These are phyloP conservation scores for Colletotrichum sp. DNA, from an alignment of 2,329 filamentous ascomycete species.

Conservation along the genomic window DNA sequence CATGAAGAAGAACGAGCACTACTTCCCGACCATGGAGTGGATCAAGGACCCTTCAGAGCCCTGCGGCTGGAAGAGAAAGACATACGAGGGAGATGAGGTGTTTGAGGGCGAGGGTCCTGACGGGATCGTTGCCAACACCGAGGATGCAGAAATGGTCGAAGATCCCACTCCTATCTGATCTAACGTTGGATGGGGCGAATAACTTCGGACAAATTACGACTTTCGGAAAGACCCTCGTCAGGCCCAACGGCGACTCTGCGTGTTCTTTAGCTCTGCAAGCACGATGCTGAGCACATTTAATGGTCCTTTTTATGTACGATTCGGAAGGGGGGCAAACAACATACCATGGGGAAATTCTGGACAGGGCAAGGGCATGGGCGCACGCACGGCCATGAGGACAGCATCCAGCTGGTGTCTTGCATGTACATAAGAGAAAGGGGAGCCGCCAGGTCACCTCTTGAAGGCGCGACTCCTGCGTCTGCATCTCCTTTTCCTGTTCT, in stretches of 20 bases:
- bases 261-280: neutral
- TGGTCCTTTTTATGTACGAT: neutral
- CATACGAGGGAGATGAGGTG: conserved; percentile 61
- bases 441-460: neutral
- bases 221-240: neutral
- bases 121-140: conserved; percentile 44
- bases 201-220: neutral
- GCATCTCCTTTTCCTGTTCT: neutral
- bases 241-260: neutral
- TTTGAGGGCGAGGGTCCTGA: conserved; percentile 60
- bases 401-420: conserved; percentile 12
- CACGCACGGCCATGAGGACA: conserved; percentile 20
- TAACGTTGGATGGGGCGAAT: neutral
- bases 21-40: conserved; percentile 77
- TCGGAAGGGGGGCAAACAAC: neutral
- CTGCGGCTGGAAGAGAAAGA: conserved; percentile 67
- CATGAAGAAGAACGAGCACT: conserved; percentile 99
- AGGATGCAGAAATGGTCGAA: conserved; percentile 49
- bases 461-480: neutral
- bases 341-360: neutral
- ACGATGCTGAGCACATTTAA: neutral
- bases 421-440: conserved; percentile 7
- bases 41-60: conserved; percentile 65
- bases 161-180: conserved; percentile 14
- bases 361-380: conserved; percentile 17